Conservation (phyloP, 805 yeast species). For the Candida hungchunana region DNA sequence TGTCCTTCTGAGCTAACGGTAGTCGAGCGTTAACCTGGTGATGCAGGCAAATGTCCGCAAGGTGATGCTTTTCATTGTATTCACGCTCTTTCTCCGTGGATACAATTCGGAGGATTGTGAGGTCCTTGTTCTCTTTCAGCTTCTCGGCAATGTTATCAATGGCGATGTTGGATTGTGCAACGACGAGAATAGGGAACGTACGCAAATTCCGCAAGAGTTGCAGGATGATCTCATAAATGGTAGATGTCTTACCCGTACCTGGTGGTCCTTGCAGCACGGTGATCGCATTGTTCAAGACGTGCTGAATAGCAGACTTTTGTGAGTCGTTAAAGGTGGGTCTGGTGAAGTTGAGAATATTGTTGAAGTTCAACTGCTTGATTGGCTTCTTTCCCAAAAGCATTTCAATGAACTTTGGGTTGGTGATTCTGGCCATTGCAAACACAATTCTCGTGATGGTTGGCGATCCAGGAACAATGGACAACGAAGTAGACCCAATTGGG, state of each 20-base stretch:
- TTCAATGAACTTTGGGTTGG: constrained; percentile 47
- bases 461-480: constrained; percentile 54
- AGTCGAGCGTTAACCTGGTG: constrained; percentile 50
- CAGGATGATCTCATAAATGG: constrained; percentile 58
- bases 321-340: constrained; percentile 52
- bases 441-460: constrained; percentile 60
- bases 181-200: constrained; percentile 62
- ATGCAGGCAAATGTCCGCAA: constrained; percentile 59
- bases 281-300: constrained; percentile 29
- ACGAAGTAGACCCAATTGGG: constrained; percentile 33
- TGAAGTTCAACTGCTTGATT: constrained; percentile 51
- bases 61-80: constrained; percentile 51
- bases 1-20: constrained; percentile 40
- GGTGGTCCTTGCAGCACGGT: constrained; percentile 77
- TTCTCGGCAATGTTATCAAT: constrained; percentile 75
- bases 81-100: constrained; percentile 59
- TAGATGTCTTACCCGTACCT: constrained; percentile 79
- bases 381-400: constrained; percentile 54
- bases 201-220: constrained; percentile 52
- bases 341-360: constrained; percentile 47
- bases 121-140: constrained; percentile 46
- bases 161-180: constrained; percentile 73
- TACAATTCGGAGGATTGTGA: constrained; percentile 51
- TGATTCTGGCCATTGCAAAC: constrained; percentile 59
- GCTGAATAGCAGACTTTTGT: constrained; percentile 45